These are phyloP conservation scores for Grigorovia yakushimaensis DNA, from an alignment of 805 yeast species.

Conservation along the genomic window DNA sequence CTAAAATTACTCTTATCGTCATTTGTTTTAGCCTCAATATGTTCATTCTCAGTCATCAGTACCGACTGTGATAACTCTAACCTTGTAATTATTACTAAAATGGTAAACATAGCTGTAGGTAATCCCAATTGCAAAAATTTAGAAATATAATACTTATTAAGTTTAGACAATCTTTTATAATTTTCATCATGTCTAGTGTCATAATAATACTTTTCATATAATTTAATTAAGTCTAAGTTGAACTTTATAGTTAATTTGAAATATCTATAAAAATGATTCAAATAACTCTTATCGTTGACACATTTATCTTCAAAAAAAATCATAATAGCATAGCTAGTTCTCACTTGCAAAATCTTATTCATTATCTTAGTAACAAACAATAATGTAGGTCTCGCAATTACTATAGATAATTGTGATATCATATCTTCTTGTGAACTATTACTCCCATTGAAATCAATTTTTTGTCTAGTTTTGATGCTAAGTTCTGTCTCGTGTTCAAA, in stretches of 20 bases:
- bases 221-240: slow-evolving; percentile 1
- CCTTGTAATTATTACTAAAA: slow-evolving; percentile 19
- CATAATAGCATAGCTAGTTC: slow-evolving; percentile 22
- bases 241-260: slow-evolving; percentile 8
- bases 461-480: neutral
- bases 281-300: slow-evolving; percentile 1
- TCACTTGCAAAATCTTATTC: slow-evolving; percentile 16
- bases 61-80: slow-evolving; percentile 3
- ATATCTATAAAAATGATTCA: slow-evolving; percentile 16
- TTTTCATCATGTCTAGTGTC: slow-evolving; percentile 11
- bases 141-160: slow-evolving; percentile 15
- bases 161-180: slow-evolving; percentile 7
- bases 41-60: too few species aligned
- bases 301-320: slow-evolving; percentile 19
- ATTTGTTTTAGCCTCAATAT: slow-evolving; percentile 5
- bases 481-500: slow-evolving; percentile 7
- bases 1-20: neutral
- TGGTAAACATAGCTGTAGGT: slow-evolving; percentile 16
- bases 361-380: slow-evolving; percentile 19
- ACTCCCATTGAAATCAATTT: slow-evolving; percentile 2
- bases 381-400: slow-evolving; percentile 9
- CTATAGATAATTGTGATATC: slow-evolving; percentile 3
- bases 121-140: slow-evolving; percentile 22
- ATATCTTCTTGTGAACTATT: slow-evolving; percentile 2
- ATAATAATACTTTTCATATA: slow-evolving; percentile 17